Conservation (phyloP, 1,139 yeast genomes). For the Pichia sp. region DNA sequence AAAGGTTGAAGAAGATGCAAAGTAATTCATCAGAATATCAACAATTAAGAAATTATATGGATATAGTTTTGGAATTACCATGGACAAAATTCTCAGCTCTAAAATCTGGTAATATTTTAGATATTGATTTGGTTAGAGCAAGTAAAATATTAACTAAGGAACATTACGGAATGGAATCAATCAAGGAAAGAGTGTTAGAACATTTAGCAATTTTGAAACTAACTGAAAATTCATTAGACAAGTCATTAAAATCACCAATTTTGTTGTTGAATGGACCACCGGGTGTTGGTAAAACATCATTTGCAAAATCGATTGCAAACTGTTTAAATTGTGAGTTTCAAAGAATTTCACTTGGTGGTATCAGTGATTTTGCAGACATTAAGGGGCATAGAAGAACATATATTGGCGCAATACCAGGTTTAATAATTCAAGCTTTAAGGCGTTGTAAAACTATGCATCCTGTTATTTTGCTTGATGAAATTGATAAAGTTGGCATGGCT, state of each 20-base stretch:
- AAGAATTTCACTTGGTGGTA: slow-evolving; percentile 81
- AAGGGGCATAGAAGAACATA: slow-evolving; percentile 91
- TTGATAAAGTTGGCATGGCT: slow-evolving; percentile 69
- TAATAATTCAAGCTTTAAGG: slow-evolving; percentile 70
- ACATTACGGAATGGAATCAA: slow-evolving; percentile 79
- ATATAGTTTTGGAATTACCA: slow-evolving; percentile 63
- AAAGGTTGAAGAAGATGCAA: slow-evolving; percentile 55
- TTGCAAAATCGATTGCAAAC: slow-evolving; percentile 81
- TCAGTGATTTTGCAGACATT: slow-evolving; percentile 84
- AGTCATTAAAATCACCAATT: slow-evolving; percentile 48
- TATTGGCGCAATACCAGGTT: slow-evolving; percentile 92
- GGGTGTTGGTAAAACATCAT: slow-evolving; percentile 89
- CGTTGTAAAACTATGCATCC: slow-evolving; percentile 81
- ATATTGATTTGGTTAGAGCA: slow-evolving; percentile 51
- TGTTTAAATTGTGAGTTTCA: slow-evolving; percentile 76
- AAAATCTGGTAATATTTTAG: slow-evolving; percentile 13
- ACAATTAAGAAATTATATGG: slow-evolving; percentile 64
- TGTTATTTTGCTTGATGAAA: slow-evolving; percentile 81
- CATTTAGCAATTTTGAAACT: slow-evolving; percentile 73
- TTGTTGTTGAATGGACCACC: slow-evolving; percentile 89
- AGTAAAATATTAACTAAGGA: slow-evolving; percentile 61
- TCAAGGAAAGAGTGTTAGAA: slow-evolving; percentile 74
- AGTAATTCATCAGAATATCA: slow-evolving; percentile 70
- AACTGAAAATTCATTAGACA: neutral
- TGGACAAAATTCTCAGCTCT: slow-evolving; percentile 35